phyloP scores from a whole-genome alignment of 352 stramenopile genomes.

The Phytophthora uliginosa region DNA sequence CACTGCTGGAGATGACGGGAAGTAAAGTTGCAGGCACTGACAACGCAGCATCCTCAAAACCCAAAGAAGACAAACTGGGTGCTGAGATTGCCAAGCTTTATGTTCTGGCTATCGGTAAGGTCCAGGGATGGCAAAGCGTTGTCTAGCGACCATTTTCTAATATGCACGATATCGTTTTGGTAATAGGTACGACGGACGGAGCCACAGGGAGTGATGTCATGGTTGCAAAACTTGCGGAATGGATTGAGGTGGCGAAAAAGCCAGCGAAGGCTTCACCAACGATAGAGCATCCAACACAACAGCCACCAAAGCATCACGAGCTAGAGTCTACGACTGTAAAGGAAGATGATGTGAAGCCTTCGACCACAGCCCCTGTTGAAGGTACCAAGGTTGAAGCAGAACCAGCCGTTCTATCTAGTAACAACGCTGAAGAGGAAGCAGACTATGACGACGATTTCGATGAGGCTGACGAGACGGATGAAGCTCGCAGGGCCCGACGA shows the following conservation, averaged over 20 bases:
- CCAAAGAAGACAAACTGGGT: conserved; percentile 31
- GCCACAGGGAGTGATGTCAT: conserved; percentile 26
- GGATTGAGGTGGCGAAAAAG: conserved; percentile 40
- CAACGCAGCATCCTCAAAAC: conserved; percentile 8
- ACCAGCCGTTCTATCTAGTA: conserved; percentile 4
- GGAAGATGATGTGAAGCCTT: not conserved
- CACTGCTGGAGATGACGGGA: conserved; percentile 72
- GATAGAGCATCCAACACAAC: not conserved
- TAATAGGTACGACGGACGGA: conserved; percentile 23
- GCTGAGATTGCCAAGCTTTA: conserved; percentile 54
- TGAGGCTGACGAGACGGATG: conserved; percentile 32
- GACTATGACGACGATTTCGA: conserved; percentile 65
- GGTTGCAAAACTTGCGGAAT: conserved; percentile 38
- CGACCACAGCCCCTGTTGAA: not conserved
- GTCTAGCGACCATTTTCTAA: conserved; percentile 9
- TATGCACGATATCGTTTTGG: not conserved
- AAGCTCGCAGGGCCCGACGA: conserved; percentile 22
- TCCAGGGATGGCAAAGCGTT: not conserved
- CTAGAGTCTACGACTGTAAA: not conserved
- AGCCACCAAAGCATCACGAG: conserved; percentile 1
- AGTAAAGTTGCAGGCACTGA: conserved; percentile 15
- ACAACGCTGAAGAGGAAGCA: conserved; percentile 34
- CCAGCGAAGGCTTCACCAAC: not conserved
- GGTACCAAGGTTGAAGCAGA: conserved; percentile 1
- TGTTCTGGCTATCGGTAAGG: conserved; percentile 43